Evolutionary conservation across 495 filamentous ascomycete genomes (phyloP).

Genomic region (Xanthoparmelia taractica): DNA sequence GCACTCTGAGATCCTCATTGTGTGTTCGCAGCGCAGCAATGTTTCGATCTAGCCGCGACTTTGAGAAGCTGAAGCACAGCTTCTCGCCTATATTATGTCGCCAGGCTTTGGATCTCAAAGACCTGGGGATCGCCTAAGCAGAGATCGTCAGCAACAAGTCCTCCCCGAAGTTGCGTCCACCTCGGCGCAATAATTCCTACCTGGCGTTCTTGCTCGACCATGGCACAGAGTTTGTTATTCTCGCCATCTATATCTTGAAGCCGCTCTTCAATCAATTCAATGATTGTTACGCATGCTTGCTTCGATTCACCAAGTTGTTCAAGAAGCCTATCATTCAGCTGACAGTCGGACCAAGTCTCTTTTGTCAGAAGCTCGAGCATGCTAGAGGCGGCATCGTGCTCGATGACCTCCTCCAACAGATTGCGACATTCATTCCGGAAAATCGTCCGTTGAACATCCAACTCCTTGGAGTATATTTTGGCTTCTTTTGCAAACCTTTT

Average conservation of each 20-base stretch:
- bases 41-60: conserved; percentile 16
- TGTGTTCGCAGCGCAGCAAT: conserved; percentile 13
- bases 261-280: conserved; percentile 19
- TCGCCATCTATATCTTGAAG: conserved; percentile 24
- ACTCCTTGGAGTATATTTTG: conserved; percentile 4
- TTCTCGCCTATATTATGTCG: conserved; percentile 15
- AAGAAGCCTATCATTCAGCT: conserved; percentile 9
- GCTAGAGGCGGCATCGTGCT: conserved; percentile 9
- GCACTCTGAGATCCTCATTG: conserved; percentile 20
- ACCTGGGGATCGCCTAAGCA: not conserved
- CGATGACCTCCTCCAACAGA: conserved; percentile 17
- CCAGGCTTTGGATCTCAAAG: conserved; percentile 17
- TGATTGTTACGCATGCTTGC: conserved; percentile 15
- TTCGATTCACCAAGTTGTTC: conserved; percentile 17
- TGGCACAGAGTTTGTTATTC: conserved; percentile 13
- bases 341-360: conserved; percentile 9
- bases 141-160: not conserved
- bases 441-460: conserved; percentile 20
- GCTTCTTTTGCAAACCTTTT: conserved; percentile 19
- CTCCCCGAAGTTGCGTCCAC: not conserved
- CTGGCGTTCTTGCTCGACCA: conserved; percentile 9
- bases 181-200: not conserved
- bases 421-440: conserved; percentile 20
- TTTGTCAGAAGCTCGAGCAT: conserved; percentile 11
- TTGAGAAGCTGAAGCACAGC: conserved; percentile 25